phyloP scores from a whole-genome alignment of 1,284 basidiomycete genomes.

The Ustilago tritici region DNA sequence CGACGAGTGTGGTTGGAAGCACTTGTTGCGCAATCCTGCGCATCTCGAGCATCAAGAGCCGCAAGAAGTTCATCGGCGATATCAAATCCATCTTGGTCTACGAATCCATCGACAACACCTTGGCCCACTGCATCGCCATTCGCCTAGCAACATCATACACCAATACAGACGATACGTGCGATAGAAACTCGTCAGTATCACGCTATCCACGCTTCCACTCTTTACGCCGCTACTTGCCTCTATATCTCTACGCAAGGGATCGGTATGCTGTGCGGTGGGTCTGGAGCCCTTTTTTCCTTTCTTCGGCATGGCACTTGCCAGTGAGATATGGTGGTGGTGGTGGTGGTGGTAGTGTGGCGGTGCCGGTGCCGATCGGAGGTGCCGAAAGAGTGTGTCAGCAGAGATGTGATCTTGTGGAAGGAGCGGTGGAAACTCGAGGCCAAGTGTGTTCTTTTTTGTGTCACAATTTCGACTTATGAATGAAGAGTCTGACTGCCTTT shows the following conservation, averaged over 20 bases:
- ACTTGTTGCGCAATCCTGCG: slow-evolving; percentile 23
- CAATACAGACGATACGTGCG: no score
- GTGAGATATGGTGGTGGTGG: no score
- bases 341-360: background rate
- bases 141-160: background rate
- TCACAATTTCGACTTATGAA: slow-evolving; percentile 2
- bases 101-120: no score
- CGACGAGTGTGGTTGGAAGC: slow-evolving; percentile 9
- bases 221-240: slow-evolving; percentile 13
- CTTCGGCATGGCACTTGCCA: slow-evolving; percentile 30
- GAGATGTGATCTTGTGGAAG: slow-evolving; percentile 1
- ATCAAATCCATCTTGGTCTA: slow-evolving; percentile 52
- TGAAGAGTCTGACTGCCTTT: no score
- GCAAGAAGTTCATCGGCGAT: slow-evolving; percentile 61
- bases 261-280: slow-evolving; percentile 19
- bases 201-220: no score
- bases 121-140: slow-evolving; percentile 10
- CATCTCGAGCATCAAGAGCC: slow-evolving; percentile 55
- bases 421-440: background rate
- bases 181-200: no score
- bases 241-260: slow-evolving; percentile 38
- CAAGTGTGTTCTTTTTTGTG: slow-evolving; percentile 7
- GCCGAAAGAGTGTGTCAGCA: background rate
- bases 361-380: background rate
- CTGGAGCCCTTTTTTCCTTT: slow-evolving; percentile 44